A percentile compares a stretch with the other conserved stretches of the same genome.
Evolutionary conservation across 2,329 filamentous ascomycete genomes (phyloP).

Genomic region (Clonostachys chloroleuca): DNA sequence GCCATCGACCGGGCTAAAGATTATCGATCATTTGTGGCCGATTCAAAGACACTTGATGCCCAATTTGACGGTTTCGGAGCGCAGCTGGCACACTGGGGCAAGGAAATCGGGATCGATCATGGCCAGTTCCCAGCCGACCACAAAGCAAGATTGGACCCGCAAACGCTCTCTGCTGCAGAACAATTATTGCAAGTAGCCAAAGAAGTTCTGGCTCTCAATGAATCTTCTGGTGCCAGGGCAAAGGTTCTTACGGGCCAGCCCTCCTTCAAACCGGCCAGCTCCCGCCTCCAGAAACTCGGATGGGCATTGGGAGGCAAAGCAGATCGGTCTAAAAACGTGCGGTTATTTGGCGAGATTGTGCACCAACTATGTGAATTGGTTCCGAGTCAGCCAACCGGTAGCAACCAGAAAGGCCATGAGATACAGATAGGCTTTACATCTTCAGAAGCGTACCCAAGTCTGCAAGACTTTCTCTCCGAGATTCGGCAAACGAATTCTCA

Average conservation of each 20-base stretch:
- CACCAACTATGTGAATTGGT: not conserved
- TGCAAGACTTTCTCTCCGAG: conserved; percentile 1
- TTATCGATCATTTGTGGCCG: not conserved
- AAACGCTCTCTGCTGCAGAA: not conserved
- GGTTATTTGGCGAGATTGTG: not conserved
- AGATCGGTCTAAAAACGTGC: not conserved
- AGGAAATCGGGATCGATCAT: not conserved
- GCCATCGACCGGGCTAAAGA: not conserved
- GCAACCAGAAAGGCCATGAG: not conserved
- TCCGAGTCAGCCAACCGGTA: not conserved
- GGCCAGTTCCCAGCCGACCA: not conserved
- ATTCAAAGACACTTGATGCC: not conserved
- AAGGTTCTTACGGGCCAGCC: not conserved
- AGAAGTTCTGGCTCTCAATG: too few species aligned
- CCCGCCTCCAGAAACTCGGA: not conserved
- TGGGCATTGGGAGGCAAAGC: not conserved
- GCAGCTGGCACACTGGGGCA: not conserved
- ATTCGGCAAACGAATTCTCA: conserved; percentile 6
- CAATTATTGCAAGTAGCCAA: not conserved
- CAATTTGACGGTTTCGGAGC: not conserved
- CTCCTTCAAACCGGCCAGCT: not conserved
- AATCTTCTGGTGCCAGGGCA: not conserved
- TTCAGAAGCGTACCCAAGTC: not conserved
- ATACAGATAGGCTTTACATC: not conserved
- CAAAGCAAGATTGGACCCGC: not conserved